Percentiles rank a stretch among this genome's conserved stretches.
Conservation (phyloP, 1,284 basidiomycete genomes). For the Ustilago tritici region DNA sequence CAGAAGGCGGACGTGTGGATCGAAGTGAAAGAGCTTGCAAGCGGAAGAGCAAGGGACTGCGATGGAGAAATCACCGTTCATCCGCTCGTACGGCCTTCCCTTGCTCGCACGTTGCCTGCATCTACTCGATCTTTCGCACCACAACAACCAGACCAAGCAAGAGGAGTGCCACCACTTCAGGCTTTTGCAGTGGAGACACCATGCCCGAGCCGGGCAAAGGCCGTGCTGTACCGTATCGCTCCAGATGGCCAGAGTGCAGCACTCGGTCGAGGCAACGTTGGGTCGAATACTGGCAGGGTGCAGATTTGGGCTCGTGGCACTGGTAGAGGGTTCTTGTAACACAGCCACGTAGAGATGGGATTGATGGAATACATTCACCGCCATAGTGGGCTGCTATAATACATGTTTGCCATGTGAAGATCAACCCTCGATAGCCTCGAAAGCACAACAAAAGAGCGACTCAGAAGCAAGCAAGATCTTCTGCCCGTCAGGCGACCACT, state of each 20-base stretch:
- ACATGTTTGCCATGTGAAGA: not conserved
- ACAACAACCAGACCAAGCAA: not conserved
- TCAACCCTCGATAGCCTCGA: constrained; percentile 42
- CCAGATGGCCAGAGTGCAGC: constrained; percentile 52
- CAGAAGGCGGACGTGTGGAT: constrained; percentile 50
- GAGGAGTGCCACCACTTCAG: constrained; percentile 29
- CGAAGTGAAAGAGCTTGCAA: constrained; percentile 54
- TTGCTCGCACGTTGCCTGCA: constrained; percentile 23
- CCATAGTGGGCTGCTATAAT: not conserved
- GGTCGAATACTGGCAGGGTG: constrained; percentile 40
- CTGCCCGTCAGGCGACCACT: constrained; percentile 86
- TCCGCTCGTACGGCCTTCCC: constrained; percentile 34
- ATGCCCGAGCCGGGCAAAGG: constrained; percentile 43
- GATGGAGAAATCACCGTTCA: constrained; percentile 58
- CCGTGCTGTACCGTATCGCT: constrained; percentile 47
- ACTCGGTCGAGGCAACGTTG: constrained; percentile 27
- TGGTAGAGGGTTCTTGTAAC: constrained; percentile 44
- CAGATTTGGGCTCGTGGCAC: constrained; percentile 53
- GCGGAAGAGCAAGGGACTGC: constrained; percentile 55
- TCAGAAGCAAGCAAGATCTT: constrained; percentile 79
- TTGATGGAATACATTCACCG: constrained; percentile 21
- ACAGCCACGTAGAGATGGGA: not conserved
- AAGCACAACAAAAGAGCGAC: constrained; percentile 80
- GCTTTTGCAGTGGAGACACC: constrained; percentile 50
- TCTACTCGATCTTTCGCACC: not conserved